Evolutionary conservation across 371 early-diverging fungal genomes (phyloP).

Genomic region (Rhizopus delemar): DNA sequence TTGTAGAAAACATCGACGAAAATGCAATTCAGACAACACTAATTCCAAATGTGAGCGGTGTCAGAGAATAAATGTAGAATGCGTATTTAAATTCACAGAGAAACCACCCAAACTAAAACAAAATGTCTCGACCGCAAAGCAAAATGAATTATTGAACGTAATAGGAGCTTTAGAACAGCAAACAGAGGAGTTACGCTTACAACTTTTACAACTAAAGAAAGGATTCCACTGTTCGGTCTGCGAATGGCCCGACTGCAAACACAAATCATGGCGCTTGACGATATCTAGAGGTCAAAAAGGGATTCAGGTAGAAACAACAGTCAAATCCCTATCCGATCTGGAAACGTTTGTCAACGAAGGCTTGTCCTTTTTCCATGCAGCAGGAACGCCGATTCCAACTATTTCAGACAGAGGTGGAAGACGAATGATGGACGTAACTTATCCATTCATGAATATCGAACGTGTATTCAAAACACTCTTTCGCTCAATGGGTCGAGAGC

Average conservation of each 20-base stretch:
- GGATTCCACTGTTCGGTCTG: neutral
- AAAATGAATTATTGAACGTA: slow-evolving; percentile 13
- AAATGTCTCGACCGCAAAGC: slow-evolving; percentile 4
- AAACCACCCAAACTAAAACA: slow-evolving; percentile 9
- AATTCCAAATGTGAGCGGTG: slow-evolving; percentile 18
- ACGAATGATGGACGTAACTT: slow-evolving; percentile 7
- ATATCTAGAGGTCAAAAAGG: slow-evolving; percentile 9
- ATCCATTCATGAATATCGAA: slow-evolving; percentile 7
- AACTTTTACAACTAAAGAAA: slow-evolving; percentile 6
- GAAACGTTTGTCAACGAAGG: slow-evolving; percentile 13
- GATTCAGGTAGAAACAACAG: slow-evolving; percentile 17
- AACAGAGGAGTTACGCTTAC: slow-evolving; percentile 8
- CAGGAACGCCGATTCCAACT: neutral
- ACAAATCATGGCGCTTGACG: slow-evolving; percentile 11
- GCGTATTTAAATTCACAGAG: slow-evolving; percentile 17
- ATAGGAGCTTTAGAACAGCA: slow-evolving; percentile 8
- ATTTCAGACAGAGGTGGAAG: slow-evolving; percentile 3
- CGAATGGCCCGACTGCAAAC: neutral
- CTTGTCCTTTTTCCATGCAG: neutral
- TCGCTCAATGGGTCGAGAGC: neutral
- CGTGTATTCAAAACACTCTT: neutral
- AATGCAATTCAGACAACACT: slow-evolving; percentile 9
- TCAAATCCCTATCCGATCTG: slow-evolving; percentile 23
- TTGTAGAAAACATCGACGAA: slow-evolving; percentile 22
- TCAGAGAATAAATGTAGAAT: slow-evolving; percentile 27